A percentile compares a stretch with the other conserved stretches of the same genome.
Evolutionary conservation across 345 rosid species (phyloP).

Genomic region (Heritiera littoralis): DNA sequence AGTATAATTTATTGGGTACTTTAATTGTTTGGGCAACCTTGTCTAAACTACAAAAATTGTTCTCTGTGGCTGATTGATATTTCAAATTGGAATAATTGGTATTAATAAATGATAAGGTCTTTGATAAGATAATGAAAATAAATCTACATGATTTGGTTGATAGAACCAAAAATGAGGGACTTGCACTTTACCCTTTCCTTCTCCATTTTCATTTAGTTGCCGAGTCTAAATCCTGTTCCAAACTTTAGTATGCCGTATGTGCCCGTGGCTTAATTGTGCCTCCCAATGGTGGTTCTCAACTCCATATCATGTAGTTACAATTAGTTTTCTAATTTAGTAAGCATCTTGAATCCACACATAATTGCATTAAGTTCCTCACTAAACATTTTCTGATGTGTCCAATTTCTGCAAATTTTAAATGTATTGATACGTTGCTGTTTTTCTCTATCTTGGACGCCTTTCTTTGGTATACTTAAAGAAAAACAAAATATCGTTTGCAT

Average conservation of each 20-base stretch:
- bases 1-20: not conserved
- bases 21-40: not conserved
- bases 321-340: not conserved
- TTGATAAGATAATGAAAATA: not conserved
- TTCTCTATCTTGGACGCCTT: not conserved
- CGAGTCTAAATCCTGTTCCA: constrained; percentile 1
- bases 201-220: not conserved
- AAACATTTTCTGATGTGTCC: not conserved
- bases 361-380: not conserved
- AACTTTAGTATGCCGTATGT: too few relatives aligned
- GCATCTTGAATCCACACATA: not conserved
- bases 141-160: not conserved
- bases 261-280: too few relatives aligned
- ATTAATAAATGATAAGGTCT: not conserved
- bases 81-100: not conserved
- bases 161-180: not conserved
- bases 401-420: not conserved
- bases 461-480: not conserved
- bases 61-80: not conserved
- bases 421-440: not conserved
- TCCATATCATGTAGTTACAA: not conserved
- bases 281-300: not conserved
- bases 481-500: not conserved
- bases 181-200: not conserved
- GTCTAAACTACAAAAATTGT: not conserved